Evolutionary conservation across 2,329 filamentous ascomycete species (phyloP), one percentile per base, ranked within the genome.

Genomic region (Cercospora sojina): DNA sequence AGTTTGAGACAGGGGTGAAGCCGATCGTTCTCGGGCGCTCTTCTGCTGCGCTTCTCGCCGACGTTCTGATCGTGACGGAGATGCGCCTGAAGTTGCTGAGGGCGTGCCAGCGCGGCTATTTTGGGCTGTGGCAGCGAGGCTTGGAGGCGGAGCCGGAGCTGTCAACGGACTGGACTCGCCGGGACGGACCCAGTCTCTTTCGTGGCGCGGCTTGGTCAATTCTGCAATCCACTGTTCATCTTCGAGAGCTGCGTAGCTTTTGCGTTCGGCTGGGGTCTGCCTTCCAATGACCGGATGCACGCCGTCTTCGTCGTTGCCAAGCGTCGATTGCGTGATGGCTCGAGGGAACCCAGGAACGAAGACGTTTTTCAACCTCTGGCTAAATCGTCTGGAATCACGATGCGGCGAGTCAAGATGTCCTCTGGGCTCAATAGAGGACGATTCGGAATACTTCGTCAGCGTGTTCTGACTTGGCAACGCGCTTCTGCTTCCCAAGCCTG

Each of bases 131-230:
- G 67, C 66, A 38, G 65, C 67, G n/a, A 74, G 73, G 3, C 55
- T 64, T 13, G 55, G 55, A 6, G 76, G 74, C 16, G 77, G 77
- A n/a, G 76, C 77, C 3, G 76, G 74, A 8, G 75, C 75, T 20
- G 74, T 76, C 18, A 63, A 35, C 2, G 60, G 60, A 43, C 60
- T 63, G 9, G 60, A 63, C 69, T 78, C 76, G 27, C 73, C 74
- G 0, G 77, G 75, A 1, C 74, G 60, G 1, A 77, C 75, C 67
- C 71, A 78, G 7, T 64, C 71, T 29, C 76, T 67, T 59, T 77
- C 66, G 47, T 76, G 68, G 20, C 74, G 66, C 5, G 76, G 75
- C 31, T 74, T 70, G 16, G 71, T 69, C 66, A 76, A 64, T 63
- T 77, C 68, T 69, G 66, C 13, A 59, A 62, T 58, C 69, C 73